Evolutionary conservation across 768 basidiomycete species (phyloP), one percentile per base, ranked within the genome.

Genomic region (Auricularia sp.): DNA sequence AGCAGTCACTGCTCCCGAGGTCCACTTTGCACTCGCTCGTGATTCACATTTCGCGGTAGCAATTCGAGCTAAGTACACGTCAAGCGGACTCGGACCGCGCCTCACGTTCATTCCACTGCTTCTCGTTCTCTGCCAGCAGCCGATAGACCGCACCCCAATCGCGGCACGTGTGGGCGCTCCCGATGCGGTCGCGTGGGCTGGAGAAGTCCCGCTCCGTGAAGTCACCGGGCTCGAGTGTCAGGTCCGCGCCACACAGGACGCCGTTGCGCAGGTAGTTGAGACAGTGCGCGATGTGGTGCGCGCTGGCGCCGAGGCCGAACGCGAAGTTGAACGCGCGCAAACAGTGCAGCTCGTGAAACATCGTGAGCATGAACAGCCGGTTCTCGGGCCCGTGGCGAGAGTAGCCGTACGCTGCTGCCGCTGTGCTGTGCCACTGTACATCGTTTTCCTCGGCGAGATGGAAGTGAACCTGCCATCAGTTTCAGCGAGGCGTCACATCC

Each of bases 191-290:
- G 54, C 68, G 74, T 29, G 29, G 29, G 29, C 29, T 29, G 34
- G 71, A 67, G 56, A 74, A 76, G 21, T 68, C 66, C 67, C 70
- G 71, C 61, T n/a, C 61, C 11, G 68, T 69, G 36, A 72, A 70
- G 12, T 66, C 64, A 6, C 29, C 56, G 16, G 76, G 76, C 59
- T 83, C 82, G 39, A 84, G 71, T 1, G 81, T 82, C 34, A 78
- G 71, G 67, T 83, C 81, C 11, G 81, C 77, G 8, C 72, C 69
- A 67, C 83, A 84, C 33, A 83, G 72, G 0, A 74, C 71, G 71
- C 74, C 75, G 68, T 80, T 75, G 16, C 81, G 73, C 59, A 84
- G 70, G 68, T 82, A 83, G 61, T 81, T 80, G 62, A 80, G 70
- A 68, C 82, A 83, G 67, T 82, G 83, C 3, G 74, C 70, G n/a